Base-by-base conservation (phyloP, 2,329 filamentous ascomycete species). In the Cryphonectria parasitica region DNA sequence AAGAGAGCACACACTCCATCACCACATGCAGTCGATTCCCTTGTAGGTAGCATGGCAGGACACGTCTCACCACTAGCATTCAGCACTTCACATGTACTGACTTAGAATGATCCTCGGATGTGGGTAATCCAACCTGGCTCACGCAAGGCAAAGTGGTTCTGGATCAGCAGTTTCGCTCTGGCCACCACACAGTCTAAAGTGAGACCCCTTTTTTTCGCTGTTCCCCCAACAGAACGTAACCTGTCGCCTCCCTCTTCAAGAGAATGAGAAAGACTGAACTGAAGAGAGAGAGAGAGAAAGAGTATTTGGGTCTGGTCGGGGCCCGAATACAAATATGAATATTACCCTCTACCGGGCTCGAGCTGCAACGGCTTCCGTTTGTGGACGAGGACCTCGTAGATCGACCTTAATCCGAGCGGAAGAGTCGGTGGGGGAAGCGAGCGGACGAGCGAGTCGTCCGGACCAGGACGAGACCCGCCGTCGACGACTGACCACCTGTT, bases 381-480 rank as follows among this genome's bases (percentile, higher is more conserved):
- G 43, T 61, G 28, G 64, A 58, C 45, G 22, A 45, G 36, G n/a
- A 31, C 34, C 43, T 70, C 68, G 68, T 70, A 67, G 13, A 54
- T 66, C 68, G 64, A 70, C 34, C 22, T 64, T 67, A 54, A 45
- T 63, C 68, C 68, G 68, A 69, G 64, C 68, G 64, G 64, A 70
- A 67, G 36, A n/a, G 54, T 70, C 68, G 64, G 68, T 43, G 68
- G 45, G 52, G 34, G 34, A 34, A 66, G 3, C 45, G 45, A 34
- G 22, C 56, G 64, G 56, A 11, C 56, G 43, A 66, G 39, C 19
- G 25, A 28, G 13, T 25, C 28, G 28, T 31, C 28, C 22, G n/a
- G 39, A 39, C 39, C 52, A 49, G 52, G 39, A 10, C 62, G n/a
- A 65, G 52, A 69, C 58, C 54, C n/a, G 52, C 19, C 31, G 52